Conservation (phyloP, 805 yeast species). For the Spathaspora passalidarum region DNA sequence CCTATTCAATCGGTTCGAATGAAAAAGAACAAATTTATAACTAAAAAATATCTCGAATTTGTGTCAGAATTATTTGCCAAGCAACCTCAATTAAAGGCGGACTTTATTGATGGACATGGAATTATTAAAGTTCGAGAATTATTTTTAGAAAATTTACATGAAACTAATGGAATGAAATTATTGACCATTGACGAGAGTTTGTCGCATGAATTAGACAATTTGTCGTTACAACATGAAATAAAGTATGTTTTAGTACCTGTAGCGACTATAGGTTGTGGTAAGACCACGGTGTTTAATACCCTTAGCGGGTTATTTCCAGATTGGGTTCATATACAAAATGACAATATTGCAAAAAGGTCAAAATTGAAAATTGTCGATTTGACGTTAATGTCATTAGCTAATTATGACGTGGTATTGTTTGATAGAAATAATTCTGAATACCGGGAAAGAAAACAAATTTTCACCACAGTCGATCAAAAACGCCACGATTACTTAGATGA, state of each 20-base stretch:
- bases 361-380: slow-evolving; percentile 47
- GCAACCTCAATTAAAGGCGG: slow-evolving; percentile 44
- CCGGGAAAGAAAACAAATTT: slow-evolving; percentile 66
- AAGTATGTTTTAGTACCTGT: slow-evolving; percentile 75
- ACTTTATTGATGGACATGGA: slow-evolving; percentile 59
- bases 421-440: slow-evolving; percentile 82
- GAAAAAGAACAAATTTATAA: slow-evolving; percentile 55
- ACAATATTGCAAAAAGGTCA: slow-evolving; percentile 53
- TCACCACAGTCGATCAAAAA: slow-evolving; percentile 47
- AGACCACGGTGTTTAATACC: slow-evolving; percentile 75
- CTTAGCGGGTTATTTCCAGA: slow-evolving; percentile 50
- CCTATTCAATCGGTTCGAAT: slow-evolving; percentile 28
- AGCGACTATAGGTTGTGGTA: slow-evolving; percentile 93
- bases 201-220: slow-evolving; percentile 9
- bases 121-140: slow-evolving; percentile 67
- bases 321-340: slow-evolving; percentile 83
- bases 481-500: slow-evolving; percentile 42
- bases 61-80: slow-evolving; percentile 52
- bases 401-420: slow-evolving; percentile 52
- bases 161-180: slow-evolving; percentile 57
- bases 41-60: slow-evolving; percentile 67
- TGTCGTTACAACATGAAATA: slow-evolving; percentile 22
- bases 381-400: slow-evolving; percentile 34
- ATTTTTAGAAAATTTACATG: slow-evolving; percentile 48
- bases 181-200: slow-evolving; percentile 43